phyloP scores from a whole-genome alignment of 768 basidiomycete genomes.

The Russula foetens region DNA sequence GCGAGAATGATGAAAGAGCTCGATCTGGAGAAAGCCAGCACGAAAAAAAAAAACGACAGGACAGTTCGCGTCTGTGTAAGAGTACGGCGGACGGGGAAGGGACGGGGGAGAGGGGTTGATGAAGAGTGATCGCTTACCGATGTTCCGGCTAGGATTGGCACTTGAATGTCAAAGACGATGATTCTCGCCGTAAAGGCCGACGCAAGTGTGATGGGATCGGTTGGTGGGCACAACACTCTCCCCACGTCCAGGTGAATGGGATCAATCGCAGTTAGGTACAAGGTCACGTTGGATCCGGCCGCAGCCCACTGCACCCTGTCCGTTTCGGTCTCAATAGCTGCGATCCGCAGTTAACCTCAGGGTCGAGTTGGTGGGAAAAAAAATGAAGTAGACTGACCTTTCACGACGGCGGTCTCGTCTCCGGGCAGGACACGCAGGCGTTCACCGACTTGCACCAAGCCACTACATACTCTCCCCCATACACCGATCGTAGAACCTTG shows the following conservation, averaged over 20 bases:
- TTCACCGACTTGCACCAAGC: constrained; percentile 90
- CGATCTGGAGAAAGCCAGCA: constrained; percentile 41
- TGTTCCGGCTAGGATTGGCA: constrained; percentile 82
- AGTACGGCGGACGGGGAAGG: background rate
- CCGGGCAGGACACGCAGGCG: constrained; percentile 81
- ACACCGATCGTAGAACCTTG: constrained; percentile 72
- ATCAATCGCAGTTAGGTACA: constrained; percentile 80
- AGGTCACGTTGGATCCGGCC: constrained; percentile 82
- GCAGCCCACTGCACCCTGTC: constrained; percentile 76
- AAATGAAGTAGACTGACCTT: constrained; percentile 28
- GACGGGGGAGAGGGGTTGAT: background rate
- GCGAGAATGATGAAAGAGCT: constrained; percentile 89
- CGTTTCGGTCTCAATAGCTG: constrained; percentile 84
- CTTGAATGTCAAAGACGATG: constrained; percentile 86
- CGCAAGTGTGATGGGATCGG: constrained; percentile 66
- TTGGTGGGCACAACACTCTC: constrained; percentile 75
- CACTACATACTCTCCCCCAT: constrained; percentile 77
- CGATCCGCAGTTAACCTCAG: background rate
- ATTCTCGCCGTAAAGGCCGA: constrained; percentile 77
- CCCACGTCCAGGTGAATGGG: constrained; percentile 82
- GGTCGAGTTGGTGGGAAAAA: background rate
- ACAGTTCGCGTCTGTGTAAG: background rate
- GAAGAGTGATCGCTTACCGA: constrained; percentile 44
- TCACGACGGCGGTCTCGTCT: constrained; percentile 80
- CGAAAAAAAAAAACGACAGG: background rate